A percentile compares a stretch with the other conserved stretches of the same genome.
These are phyloP conservation scores for Aspergillus tanneri DNA, from an alignment of 2,329 filamentous ascomycete species.

Conservation along the genomic window DNA sequence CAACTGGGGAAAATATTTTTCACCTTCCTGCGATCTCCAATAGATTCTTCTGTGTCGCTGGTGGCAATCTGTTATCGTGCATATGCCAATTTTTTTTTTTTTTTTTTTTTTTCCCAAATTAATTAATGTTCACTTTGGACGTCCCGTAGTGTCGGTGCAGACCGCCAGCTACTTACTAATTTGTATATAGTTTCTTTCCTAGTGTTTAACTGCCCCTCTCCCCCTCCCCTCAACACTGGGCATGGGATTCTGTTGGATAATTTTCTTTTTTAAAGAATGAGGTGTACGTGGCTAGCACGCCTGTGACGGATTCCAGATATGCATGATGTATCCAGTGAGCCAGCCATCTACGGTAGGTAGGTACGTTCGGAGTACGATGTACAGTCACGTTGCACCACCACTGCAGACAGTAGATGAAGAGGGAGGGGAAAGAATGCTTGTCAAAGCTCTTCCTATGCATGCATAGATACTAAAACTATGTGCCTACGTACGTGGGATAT, in stretches of 20 bases:
- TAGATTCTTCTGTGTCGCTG: background rate
- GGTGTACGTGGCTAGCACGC: background rate
- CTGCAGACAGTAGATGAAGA: background rate
- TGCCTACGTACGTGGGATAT: background rate
- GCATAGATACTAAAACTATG: background rate
- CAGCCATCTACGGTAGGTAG: background rate
- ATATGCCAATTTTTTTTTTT: background rate
- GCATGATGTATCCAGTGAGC: background rate
- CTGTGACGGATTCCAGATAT: background rate
- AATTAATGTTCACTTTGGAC: background rate
- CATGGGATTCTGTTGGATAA: background rate
- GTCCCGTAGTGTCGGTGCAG: background rate
- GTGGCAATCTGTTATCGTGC: constrained; percentile 8
- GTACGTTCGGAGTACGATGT: background rate
- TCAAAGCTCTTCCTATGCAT: constrained; percentile 8
- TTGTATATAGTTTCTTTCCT: background rate
- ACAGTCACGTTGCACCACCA: background rate
- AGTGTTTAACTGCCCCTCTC: background rate
- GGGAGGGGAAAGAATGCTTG: constrained; percentile 1
- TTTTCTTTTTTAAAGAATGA: background rate
- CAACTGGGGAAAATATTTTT: background rate
- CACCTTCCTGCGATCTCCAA: background rate
- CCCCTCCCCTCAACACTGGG: background rate
- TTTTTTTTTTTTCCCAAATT: background rate
- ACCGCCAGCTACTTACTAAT: background rate